Evolutionary conservation across 1,139 yeast species (phyloP).

Genomic region (Wickerhamomyces sp.): DNA sequence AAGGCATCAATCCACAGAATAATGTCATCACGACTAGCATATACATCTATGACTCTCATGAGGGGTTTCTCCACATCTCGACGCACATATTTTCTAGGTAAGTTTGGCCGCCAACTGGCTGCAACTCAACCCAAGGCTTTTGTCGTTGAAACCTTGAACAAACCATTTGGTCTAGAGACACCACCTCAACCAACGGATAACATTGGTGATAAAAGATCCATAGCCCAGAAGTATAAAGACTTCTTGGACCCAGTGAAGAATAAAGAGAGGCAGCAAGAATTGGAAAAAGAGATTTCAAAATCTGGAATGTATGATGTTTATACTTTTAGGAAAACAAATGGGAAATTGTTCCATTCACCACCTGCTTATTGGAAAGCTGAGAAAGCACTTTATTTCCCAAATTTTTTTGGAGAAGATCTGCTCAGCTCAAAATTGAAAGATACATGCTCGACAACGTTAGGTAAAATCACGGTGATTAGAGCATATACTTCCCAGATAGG

Average conservation of each 20-base stretch:
- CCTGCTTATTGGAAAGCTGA: conserved; percentile 67
- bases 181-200: conserved; percentile 35
- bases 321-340: conserved; percentile 72
- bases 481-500: conserved; percentile 70
- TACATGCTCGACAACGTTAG: conserved; percentile 29
- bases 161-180: conserved; percentile 40
- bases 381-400: conserved; percentile 84
- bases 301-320: conserved; percentile 86
- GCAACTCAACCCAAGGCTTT: conserved; percentile 32
- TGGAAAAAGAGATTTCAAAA: conserved; percentile 75
- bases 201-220: conserved; percentile 31
- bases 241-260: conserved; percentile 43
- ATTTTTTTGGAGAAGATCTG: conserved; percentile 59
- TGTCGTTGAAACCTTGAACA: conserved; percentile 31
- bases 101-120: conserved; percentile 31
- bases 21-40: background rate
- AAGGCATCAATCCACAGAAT: background rate
- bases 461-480: conserved; percentile 59
- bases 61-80: conserved; percentile 31
- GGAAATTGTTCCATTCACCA: conserved; percentile 82
- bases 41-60: background rate
- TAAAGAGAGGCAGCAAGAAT: conserved; percentile 50
- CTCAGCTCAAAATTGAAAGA: conserved; percentile 30
- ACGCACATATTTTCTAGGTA: conserved; percentile 29
- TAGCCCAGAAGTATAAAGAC: conserved; percentile 36